Percentiles rank a stretch among this genome's conserved stretches.
phyloP scores from a whole-genome alignment of 352 stramenopile species.

The Phytophthora ramorum region DNA sequence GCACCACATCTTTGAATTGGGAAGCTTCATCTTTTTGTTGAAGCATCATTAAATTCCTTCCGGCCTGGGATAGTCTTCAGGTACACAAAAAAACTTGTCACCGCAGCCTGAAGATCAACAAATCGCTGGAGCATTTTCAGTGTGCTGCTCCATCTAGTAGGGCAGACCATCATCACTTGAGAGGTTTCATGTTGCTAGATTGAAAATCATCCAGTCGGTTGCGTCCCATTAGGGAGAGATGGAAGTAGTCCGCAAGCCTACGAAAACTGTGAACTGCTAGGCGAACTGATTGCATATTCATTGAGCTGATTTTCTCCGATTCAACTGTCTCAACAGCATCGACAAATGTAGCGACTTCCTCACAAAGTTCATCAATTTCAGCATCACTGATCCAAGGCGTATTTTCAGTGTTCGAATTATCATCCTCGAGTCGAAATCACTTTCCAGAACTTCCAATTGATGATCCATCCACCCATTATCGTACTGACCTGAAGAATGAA shows the following conservation, averaged over 20 bases:
- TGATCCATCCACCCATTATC: too few relatives aligned
- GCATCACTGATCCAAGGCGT: too few relatives aligned
- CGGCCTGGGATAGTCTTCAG: neutral
- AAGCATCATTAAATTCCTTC: slow-evolving; percentile 4
- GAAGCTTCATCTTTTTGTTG: neutral
- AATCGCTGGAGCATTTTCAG: slow-evolving; percentile 7
- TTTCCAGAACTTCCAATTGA: too few relatives aligned
- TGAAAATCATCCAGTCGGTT: slow-evolving; percentile 9
- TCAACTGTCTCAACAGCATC: neutral
- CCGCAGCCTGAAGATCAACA: neutral
- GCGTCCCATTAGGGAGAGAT: neutral
- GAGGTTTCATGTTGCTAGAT: neutral
- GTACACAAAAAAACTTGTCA: neutral
- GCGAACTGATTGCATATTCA: neutral
- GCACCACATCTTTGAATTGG: neutral
- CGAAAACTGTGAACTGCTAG: neutral
- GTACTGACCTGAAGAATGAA: too few relatives aligned
- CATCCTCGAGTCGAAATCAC: too few relatives aligned
- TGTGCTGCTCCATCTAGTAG: slow-evolving; percentile 1
- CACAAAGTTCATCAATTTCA: neutral
- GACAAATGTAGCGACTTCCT: neutral
- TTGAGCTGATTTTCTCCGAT: neutral
- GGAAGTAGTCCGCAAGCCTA: slow-evolving; percentile 5
- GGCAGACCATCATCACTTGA: neutral
- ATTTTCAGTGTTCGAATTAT: too few relatives aligned